phyloP scores from a whole-genome alignment of 2,329 filamentous ascomycete genomes.

The Ophiocordyceps camponoti-saundersi region DNA sequence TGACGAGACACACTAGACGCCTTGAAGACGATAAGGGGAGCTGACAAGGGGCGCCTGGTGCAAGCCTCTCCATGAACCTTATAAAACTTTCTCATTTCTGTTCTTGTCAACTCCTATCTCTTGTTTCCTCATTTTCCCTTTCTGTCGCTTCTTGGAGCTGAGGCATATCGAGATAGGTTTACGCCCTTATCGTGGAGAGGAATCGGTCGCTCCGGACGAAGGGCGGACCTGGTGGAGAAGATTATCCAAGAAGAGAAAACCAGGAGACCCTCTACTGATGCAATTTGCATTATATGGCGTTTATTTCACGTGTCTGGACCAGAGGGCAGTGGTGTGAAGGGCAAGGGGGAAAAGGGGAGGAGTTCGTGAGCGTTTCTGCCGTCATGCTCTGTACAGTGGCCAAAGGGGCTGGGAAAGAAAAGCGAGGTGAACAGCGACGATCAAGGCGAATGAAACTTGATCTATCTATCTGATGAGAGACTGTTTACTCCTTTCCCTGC shows the following conservation, averaged over 20 bases:
- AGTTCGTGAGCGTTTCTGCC: neutral
- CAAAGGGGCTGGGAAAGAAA: too few relatives aligned
- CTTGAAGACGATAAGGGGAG: too few relatives aligned
- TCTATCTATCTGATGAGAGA: too few relatives aligned
- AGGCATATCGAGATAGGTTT: neutral
- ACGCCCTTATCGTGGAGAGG: neutral
- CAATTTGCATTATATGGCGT: constrained; percentile 23
- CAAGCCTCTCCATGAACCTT: too few relatives aligned
- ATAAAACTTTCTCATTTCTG: neutral
- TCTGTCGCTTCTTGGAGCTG: too few relatives aligned
- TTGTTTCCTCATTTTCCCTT: neutral
- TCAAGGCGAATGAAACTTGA: too few relatives aligned
- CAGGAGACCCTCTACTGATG: constrained; percentile 12
- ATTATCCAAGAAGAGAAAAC: neutral
- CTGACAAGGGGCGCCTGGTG: too few relatives aligned
- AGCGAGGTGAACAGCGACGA: too few relatives aligned
- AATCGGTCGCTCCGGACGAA: neutral
- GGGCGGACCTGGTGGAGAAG: neutral
- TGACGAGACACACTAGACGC: too few relatives aligned
- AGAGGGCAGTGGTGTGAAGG: neutral
- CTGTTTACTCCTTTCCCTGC: too few relatives aligned
- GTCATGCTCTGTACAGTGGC: too few relatives aligned
- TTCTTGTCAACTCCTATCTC: neutral
- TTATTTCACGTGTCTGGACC: constrained; percentile 3
- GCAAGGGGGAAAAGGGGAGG: neutral